phyloP scores from a whole-genome alignment of 2,329 filamentous ascomycete genomes.

The Pyricularia grisea region DNA sequence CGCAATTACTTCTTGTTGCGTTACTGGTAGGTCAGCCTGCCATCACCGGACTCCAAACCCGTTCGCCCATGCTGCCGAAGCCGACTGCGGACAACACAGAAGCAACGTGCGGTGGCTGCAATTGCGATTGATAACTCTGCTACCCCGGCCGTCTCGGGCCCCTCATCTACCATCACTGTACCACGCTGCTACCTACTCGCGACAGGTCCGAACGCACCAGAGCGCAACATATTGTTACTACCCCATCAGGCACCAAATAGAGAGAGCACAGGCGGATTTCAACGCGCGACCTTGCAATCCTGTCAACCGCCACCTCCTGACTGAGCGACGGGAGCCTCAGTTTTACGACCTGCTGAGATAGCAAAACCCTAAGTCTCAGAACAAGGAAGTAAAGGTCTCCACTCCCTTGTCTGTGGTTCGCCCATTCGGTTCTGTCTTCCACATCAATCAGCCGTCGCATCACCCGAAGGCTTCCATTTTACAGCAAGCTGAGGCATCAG shows the following conservation, averaged over 20 bases:
- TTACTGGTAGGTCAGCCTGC: not conserved
- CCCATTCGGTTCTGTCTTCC: not conserved
- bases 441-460: not conserved
- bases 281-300: not conserved
- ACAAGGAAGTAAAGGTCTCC: not conserved
- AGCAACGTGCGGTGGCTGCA: not conserved
- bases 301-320: not conserved
- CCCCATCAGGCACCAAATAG: not conserved
- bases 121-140: not conserved
- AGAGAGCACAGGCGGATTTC: not conserved
- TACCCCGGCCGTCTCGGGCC: not conserved
- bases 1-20: not conserved
- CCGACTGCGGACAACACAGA: not conserved
- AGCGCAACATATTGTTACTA: not conserved
- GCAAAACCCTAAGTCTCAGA: not conserved
- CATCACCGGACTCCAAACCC: not conserved
- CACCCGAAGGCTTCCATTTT: not conserved
- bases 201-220: not conserved
- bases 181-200: not conserved
- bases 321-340: not conserved
- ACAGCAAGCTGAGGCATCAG: not conserved
- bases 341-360: not conserved
- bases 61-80: not conserved
- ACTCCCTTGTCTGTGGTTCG: not conserved
- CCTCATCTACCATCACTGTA: not conserved